phyloP scores from a whole-genome alignment of 768 basidiomycete species.

The Lentinus tigrinus region DNA sequence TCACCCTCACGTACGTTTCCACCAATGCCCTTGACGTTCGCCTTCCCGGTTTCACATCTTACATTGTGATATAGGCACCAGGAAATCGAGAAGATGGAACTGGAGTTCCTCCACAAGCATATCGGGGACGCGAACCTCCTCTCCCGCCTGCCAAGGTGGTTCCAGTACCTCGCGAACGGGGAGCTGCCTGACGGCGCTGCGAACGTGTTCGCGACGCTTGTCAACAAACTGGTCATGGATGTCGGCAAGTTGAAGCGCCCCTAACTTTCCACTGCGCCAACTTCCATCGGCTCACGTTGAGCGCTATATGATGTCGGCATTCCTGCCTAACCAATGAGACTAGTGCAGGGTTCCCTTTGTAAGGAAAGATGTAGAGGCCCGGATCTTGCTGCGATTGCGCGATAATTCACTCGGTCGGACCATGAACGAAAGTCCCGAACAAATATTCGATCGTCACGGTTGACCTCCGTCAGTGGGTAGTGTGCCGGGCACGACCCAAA shows the following conservation, averaged over 20 bases:
- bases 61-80: constrained; percentile 1
- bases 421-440: no score
- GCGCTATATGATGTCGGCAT: no score
- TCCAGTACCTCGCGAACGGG: constrained; percentile 3
- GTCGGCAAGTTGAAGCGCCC: background rate
- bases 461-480: no score
- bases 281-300: no score
- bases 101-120: constrained; percentile 1
- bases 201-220: background rate
- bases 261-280: no score
- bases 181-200: background rate
- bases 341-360: no score
- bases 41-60: background rate
- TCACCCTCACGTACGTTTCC: constrained; percentile 10
- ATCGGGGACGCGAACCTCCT: background rate
- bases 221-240: background rate
- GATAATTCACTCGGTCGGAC: no score
- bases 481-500: no score
- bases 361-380: no score
- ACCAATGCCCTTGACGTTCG: background rate
- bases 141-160: constrained; percentile 1
- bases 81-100: constrained; percentile 6
- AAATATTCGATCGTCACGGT: no score
- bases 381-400: no score
- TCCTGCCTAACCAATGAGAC: no score